Conservation (phyloP, 2,329 filamentous ascomycete species). For the Leptoxyphium fumago region DNA sequence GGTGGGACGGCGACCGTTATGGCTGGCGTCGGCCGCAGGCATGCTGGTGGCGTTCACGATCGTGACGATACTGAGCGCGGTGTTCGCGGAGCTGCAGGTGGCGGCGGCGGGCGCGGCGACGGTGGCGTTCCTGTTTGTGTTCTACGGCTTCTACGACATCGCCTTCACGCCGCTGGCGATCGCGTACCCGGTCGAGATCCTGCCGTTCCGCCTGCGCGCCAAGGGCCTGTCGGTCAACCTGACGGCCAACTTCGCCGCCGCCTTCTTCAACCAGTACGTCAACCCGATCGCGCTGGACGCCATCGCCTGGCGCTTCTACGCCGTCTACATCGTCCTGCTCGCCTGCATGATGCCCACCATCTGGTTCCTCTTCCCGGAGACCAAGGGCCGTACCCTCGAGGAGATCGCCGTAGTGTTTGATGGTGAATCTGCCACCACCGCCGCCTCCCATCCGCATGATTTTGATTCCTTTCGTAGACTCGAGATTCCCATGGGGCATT, state of each 20-base stretch:
- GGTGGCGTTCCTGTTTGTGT: constrained; percentile 30
- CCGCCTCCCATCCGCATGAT: background rate
- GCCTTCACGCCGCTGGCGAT: constrained; percentile 21
- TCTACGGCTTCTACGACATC: constrained; percentile 27
- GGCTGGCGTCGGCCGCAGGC: constrained; percentile 25
- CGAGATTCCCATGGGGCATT: too few species aligned
- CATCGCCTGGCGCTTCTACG: constrained; percentile 30
- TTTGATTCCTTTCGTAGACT: background rate
- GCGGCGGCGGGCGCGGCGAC: constrained; percentile 22
- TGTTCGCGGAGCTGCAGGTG: constrained; percentile 20
- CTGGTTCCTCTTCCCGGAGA: constrained; percentile 19
- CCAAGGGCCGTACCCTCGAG: constrained; percentile 22
- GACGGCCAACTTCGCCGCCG: constrained; percentile 7
- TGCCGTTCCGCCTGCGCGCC: constrained; percentile 17
- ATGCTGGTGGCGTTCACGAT: constrained; percentile 32
- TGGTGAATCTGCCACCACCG: constrained; percentile 3
- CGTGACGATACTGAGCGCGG: constrained; percentile 26
- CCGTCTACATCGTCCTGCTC: constrained; percentile 26
- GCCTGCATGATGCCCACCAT: constrained; percentile 11
- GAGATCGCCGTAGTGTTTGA: constrained; percentile 32
- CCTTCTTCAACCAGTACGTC: constrained; percentile 24
- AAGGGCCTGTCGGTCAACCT: constrained; percentile 13
- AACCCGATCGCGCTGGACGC: constrained; percentile 27
- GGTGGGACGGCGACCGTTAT: constrained; percentile 28
- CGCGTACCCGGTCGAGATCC: constrained; percentile 22